Evolutionary conservation across 768 basidiomycete species (phyloP), one percentile per base, ranked within the genome.

Genomic region (Vishniacozyma victoriae): DNA sequence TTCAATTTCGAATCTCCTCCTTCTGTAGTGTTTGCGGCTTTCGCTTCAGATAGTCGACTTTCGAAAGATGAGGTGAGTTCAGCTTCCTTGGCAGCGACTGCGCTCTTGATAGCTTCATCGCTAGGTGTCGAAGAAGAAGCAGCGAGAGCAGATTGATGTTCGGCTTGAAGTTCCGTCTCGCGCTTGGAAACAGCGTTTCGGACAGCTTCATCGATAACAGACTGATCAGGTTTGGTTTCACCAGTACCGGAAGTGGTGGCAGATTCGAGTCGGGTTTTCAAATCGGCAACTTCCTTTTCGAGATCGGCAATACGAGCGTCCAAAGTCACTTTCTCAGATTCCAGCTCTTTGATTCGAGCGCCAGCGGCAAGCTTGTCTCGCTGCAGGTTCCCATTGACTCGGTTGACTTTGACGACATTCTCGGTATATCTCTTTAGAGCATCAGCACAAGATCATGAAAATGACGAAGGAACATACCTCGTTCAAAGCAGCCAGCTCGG

Each of bases 371-470:
- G 39, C 4, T 60, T 36, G 16, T 59, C 35, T 6, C 24, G 44
- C 18, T 42, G 42, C 24, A 64, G 40, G 5, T 23, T 33, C 3
- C 46, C 40, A 29, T 67, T 67, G 48, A 46, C 55, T 16, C 58
- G 55, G 31, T 68, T 68, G 43, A 68, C 66, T 45, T 50, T 55
- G 3, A 45, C 41, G 35, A 68, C 60, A 24, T 60, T 59, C 18
- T 52, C 50, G 1, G 59, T 58, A 54, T 68, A 64, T 46, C 44
- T 27, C 62, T 67, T 27, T 15, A 15, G 4, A 6, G 20, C 29
- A 33, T 33, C 29, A 33, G 29, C n/a, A 33, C 9, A 33, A 33
- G 9, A 33, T 9, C 9, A 33, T 9, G 29, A 9, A 9, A 33
- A 33, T 9, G 9, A 33, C n/a, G 9, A 33, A 9, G n/a, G 9